A percentile compares a stretch with the other conserved stretches of the same genome.
These are phyloP conservation scores for Calonectria fujianensis DNA, from an alignment of 2,329 filamentous ascomycete species.

Conservation along the genomic window DNA sequence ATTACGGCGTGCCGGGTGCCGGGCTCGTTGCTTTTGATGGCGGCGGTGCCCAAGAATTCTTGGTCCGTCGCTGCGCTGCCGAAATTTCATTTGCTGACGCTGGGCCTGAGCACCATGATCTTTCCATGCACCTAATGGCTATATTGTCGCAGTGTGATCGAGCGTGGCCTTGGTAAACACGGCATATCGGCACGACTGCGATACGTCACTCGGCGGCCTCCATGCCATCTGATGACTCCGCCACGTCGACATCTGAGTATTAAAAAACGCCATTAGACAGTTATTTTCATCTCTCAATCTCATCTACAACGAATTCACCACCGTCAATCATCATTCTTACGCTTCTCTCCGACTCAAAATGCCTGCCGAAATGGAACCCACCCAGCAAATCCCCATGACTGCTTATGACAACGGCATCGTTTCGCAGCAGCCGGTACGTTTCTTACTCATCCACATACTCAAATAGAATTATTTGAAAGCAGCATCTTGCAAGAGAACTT, in stretches of 20 bases:
- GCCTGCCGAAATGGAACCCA: constrained; percentile 63
- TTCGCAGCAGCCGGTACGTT: constrained; percentile 65
- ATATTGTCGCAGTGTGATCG: not conserved
- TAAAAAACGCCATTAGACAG: constrained; percentile 5
- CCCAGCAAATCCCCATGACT: constrained; percentile 66
- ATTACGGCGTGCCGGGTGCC: constrained; percentile 25
- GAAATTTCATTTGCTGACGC: constrained; percentile 3
- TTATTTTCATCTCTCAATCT: not conserved
- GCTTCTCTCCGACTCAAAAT: constrained; percentile 40
- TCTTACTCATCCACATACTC: not conserved
- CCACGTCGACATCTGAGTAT: constrained; percentile 6
- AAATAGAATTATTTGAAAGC: not conserved
- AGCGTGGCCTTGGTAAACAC: not conserved
- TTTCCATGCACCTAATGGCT: not conserved
- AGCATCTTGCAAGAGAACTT: too few relatives aligned
- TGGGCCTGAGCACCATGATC: not conserved
- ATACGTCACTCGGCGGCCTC: constrained; percentile 15
- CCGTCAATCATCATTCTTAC: not conserved
- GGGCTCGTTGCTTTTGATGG: constrained; percentile 18
- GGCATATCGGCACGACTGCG: constrained; percentile 3
- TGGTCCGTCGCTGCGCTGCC: not conserved
- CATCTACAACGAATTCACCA: not conserved
- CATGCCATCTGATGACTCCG: not conserved
- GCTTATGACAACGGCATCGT: constrained; percentile 59
- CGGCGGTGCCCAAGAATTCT: not conserved